Evolutionary conservation across 495 filamentous ascomycete genomes (phyloP).

Genomic region (Zalerion maritima): DNA sequence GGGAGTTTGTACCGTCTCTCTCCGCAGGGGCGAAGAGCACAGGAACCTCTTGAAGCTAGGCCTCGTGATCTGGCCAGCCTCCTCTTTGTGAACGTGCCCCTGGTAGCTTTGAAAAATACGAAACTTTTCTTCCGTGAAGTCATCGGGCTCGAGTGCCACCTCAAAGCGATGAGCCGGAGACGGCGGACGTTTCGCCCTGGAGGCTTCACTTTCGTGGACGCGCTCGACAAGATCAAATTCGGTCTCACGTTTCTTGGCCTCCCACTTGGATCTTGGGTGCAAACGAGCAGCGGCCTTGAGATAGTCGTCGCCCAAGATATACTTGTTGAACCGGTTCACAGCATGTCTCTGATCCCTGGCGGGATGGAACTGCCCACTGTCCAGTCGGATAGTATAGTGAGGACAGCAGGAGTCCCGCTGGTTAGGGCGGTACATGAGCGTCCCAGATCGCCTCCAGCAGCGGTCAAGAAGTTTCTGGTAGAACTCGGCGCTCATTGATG

Average conservation of each 20-base stretch:
- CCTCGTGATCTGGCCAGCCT: slow-evolving; percentile 46
- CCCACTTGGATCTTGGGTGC: slow-evolving; percentile 65
- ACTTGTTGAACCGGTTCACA: slow-evolving; percentile 79
- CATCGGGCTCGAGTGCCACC: slow-evolving; percentile 66
- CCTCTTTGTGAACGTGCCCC: slow-evolving; percentile 61
- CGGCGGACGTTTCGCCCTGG: slow-evolving; percentile 37
- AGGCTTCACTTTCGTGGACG: slow-evolving; percentile 53
- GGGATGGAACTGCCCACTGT: slow-evolving; percentile 54
- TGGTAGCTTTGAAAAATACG: slow-evolving; percentile 79
- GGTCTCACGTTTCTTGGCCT: slow-evolving; percentile 57
- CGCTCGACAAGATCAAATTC: slow-evolving; percentile 58
- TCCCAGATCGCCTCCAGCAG: slow-evolving; percentile 75
- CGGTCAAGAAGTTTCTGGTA: slow-evolving; percentile 76
- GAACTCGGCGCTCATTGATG: slow-evolving; percentile 49
- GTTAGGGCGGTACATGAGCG: slow-evolving; percentile 88
- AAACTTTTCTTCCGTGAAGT: slow-evolving; percentile 79
- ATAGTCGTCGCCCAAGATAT: slow-evolving; percentile 68
- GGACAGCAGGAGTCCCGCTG: slow-evolving; percentile 73
- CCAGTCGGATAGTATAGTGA: slow-evolving; percentile 85
- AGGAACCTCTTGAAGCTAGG: slow-evolving; percentile 70
- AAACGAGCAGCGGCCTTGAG: slow-evolving; percentile 53
- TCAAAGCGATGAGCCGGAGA: slow-evolving; percentile 67
- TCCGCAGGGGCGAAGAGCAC: slow-evolving; percentile 60
- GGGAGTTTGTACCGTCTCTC: slow-evolving; percentile 26
- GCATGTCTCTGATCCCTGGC: slow-evolving; percentile 73